phyloP scores from a whole-genome alignment of 805 yeast species.

The Lipomyces orientalis region DNA sequence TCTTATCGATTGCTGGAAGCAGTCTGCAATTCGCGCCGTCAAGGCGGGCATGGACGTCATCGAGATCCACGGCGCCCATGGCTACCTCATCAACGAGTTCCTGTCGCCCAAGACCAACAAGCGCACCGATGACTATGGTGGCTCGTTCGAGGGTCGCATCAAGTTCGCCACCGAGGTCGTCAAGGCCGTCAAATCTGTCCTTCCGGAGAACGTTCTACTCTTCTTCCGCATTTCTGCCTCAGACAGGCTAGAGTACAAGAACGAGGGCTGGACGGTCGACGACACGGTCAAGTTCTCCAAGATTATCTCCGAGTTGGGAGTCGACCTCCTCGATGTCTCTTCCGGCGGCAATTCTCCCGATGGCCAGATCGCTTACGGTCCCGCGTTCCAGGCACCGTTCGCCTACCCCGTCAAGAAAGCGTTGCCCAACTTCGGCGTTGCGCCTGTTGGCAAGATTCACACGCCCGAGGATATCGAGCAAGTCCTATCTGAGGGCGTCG shows the following conservation, averaged over 20 bases:
- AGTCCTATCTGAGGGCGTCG: conserved; percentile 52
- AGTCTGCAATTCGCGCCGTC: conserved; percentile 57
- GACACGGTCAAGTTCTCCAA: conserved; percentile 48
- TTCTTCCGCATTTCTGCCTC: conserved; percentile 56
- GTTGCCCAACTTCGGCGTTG: conserved; percentile 53
- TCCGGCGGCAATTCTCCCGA: conserved; percentile 56
- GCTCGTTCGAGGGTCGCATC: conserved; percentile 62
- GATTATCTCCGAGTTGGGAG: conserved; percentile 43
- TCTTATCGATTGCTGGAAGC: conserved; percentile 52
- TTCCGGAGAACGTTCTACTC: conserved; percentile 54
- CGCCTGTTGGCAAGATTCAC: conserved; percentile 56
- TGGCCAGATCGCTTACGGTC: conserved; percentile 43
- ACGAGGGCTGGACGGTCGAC: conserved; percentile 51
- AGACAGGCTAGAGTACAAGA: conserved; percentile 46
- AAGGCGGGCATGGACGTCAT: conserved; percentile 66
- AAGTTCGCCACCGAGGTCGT: conserved; percentile 57
- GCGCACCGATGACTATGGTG: conserved; percentile 69
- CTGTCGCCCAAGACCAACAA: conserved; percentile 54
- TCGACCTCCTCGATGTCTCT: conserved; percentile 61
- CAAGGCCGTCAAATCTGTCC: conserved; percentile 51
- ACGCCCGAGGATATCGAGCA: conserved; percentile 49
- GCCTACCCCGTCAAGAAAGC: conserved; percentile 53
- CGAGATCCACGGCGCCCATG: conserved; percentile 71
- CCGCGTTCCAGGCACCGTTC: conserved; percentile 50
- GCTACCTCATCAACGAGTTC: conserved; percentile 60